Base-by-base conservation (phyloP, 2,329 filamentous ascomycete genomes). In the Aspergillus transmontanensis region DNA sequence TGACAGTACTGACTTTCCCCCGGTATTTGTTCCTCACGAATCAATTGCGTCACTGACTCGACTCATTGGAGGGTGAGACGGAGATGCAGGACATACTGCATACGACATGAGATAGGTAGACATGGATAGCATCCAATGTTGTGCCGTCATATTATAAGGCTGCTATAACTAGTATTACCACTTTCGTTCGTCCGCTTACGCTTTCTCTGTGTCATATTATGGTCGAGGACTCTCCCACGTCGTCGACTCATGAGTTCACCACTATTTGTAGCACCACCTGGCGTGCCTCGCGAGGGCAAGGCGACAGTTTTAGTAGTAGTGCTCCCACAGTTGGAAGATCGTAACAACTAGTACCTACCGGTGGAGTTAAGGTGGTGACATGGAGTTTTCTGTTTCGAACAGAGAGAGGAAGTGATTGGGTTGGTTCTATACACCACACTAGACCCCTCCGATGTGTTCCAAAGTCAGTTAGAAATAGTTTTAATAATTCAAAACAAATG, bases 21-120 rank as follows among this genome's bases (percentile, higher is more conserved):
- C 58, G 48, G 58, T 43, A 41, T 41, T 54, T 53, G 36, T 23
- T 41, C 30, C 34, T 26, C 34, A 11, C 26, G 23, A 59, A 59
- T 59, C 58, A 41, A 59, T 59, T 59, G 58, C 58, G 48, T 59
- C 58, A 59, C 36, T 30, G 16, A 41, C 23, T 26, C 32, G 10
- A 34, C 32, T 12, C 11, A 3, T 10, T 11, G 26, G 6, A 36
- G 34, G 57, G 34, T 32, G 32, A 39, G 21, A 39, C 34, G n/a
- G 34, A 9, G 16, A 43, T 51, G 58, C 34, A 59, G 23, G 45
- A 11, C 50, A 53, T 28, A 21, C 57, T 28, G 28, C 10, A 23
- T 50, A 30, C 11, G 14, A 54, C 51, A 53, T 32, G 26, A 53
- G 50, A 53, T 46, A 23, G 50, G 30, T 53, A n/a, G 14, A 6